Percentiles rank a stretch among this genome's conserved stretches.
Evolutionary conservation across 225 moss, liverwort and hornwort genomes (phyloP).

Genomic region (Neckera pumila): DNA sequence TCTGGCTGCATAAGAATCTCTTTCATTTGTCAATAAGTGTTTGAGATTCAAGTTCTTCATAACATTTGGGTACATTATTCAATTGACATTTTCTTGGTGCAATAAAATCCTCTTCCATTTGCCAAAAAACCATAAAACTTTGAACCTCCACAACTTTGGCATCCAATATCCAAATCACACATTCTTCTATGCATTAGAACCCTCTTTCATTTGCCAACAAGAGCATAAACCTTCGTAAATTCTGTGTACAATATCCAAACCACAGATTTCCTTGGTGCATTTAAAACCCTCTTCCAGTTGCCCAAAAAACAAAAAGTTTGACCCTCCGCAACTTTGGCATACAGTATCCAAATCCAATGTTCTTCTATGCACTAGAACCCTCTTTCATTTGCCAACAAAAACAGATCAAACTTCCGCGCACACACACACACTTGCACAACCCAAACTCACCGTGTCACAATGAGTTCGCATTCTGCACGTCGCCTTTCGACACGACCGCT

Average conservation of each 20-base stretch:
- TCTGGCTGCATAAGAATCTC: background rate
- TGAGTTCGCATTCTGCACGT: background rate
- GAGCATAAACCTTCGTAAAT: too few species aligned
- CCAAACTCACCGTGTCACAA: background rate
- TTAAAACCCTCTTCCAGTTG: background rate
- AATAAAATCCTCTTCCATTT: background rate
- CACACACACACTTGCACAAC: background rate
- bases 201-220: background rate
- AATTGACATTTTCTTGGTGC: background rate
- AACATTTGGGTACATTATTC: background rate
- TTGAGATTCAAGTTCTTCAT: background rate
- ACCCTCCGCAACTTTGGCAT: background rate
- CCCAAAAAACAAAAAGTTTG: background rate
- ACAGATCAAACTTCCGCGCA: too few species aligned
- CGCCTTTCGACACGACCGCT: conserved; percentile 3
- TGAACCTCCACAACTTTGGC: background rate
- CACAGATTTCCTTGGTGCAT: background rate
- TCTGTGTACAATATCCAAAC: background rate
- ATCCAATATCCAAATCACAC: background rate
- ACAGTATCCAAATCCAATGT: background rate
- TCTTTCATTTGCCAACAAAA: background rate
- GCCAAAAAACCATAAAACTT: background rate
- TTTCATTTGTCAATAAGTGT: background rate
- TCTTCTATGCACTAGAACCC: background rate
- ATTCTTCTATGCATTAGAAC: background rate